Percentiles rank a stretch among this genome's conserved stretches.
phyloP scores from a whole-genome alignment of 768 basidiomycete species.

The Amanita rubescens region DNA sequence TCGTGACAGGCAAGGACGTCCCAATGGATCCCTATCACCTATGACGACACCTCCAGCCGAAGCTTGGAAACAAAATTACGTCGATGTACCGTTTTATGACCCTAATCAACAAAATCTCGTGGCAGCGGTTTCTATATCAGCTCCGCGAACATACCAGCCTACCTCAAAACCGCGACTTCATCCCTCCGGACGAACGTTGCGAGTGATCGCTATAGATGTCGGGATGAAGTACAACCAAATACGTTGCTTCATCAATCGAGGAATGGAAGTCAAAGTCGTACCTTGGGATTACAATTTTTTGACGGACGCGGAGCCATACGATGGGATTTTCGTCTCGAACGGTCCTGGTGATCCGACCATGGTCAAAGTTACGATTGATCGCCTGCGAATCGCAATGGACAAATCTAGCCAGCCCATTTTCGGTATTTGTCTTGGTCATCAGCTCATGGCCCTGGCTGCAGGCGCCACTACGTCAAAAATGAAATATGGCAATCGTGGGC shows the following conservation, averaged over 20 bases:
- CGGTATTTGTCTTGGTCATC: conserved; percentile 98
- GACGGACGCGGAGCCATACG: conserved; percentile 71
- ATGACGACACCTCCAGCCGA: conserved; percentile 41
- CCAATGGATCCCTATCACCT: conserved; percentile 29
- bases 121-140: conserved; percentile 71
- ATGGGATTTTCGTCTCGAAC: conserved; percentile 95
- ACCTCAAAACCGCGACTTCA: conserved; percentile 50
- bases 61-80: conserved; percentile 79
- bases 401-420: conserved; percentile 84
- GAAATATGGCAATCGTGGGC: conserved; percentile 99
- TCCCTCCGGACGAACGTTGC: conserved; percentile 71
- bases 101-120: conserved; percentile 90
- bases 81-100: conserved; percentile 77
- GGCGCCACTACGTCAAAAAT: conserved; percentile 96
- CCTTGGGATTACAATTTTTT: conserved; percentile 96
- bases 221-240: conserved; percentile 99
- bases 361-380: conserved; percentile 62
- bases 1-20: conserved; percentile 40
- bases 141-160: conserved; percentile 64
- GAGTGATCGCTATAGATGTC: conserved; percentile 89
- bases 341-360: conserved; percentile 95
- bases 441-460: conserved; percentile 89
- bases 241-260: conserved; percentile 87
- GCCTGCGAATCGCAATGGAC: conserved; percentile 60
- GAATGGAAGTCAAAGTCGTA: conserved; percentile 93